Evolutionary conservation across 2,329 filamentous ascomycete species (phyloP).

Genomic region (Ilyonectria destructans): DNA sequence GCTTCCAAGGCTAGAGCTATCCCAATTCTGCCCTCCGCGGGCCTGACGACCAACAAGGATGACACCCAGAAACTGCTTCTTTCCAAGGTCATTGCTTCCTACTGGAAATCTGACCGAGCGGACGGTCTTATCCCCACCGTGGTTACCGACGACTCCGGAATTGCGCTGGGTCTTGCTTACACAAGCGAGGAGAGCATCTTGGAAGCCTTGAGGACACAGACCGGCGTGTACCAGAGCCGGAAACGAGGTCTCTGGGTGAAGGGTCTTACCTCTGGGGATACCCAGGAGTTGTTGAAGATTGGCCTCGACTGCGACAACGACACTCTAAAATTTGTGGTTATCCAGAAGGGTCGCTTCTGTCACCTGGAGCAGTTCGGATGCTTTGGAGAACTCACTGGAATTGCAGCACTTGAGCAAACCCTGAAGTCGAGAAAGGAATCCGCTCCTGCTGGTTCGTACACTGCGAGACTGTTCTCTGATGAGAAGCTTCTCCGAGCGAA

Average conservation of each 20-base stretch:
- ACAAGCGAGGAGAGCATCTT: constrained; percentile 92
- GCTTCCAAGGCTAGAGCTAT: constrained; percentile 72
- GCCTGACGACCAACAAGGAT: constrained; percentile 78
- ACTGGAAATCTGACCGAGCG: constrained; percentile 84
- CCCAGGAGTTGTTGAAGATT: constrained; percentile 89
- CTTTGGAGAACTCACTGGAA: constrained; percentile 87
- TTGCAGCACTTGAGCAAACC: constrained; percentile 90
- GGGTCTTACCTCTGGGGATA: constrained; percentile 93
- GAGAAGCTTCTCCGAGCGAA: constrained; percentile 92
- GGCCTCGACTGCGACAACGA: constrained; percentile 95
- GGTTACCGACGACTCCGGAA: constrained; percentile 89
- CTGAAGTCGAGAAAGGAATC: constrained; percentile 85
- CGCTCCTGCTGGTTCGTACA: constrained; percentile 93
- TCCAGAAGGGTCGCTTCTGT: constrained; percentile 93
- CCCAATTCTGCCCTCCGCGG: constrained; percentile 81
- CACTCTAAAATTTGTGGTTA: constrained; percentile 90
- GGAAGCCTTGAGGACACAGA: constrained; percentile 84
- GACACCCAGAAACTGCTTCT: constrained; percentile 71
- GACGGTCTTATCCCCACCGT: constrained; percentile 92
- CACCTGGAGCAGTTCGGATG: constrained; percentile 94
- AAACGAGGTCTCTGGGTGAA: constrained; percentile 98
- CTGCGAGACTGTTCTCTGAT: constrained; percentile 92
- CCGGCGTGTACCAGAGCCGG: constrained; percentile 94
- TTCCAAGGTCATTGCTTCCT: constrained; percentile 80
- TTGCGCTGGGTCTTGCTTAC: constrained; percentile 92